A percentile compares a stretch with the other conserved stretches of the same genome.
phyloP scores from a whole-genome alignment of 805 yeast genomes.

The Kazachstania bromeliacearum region DNA sequence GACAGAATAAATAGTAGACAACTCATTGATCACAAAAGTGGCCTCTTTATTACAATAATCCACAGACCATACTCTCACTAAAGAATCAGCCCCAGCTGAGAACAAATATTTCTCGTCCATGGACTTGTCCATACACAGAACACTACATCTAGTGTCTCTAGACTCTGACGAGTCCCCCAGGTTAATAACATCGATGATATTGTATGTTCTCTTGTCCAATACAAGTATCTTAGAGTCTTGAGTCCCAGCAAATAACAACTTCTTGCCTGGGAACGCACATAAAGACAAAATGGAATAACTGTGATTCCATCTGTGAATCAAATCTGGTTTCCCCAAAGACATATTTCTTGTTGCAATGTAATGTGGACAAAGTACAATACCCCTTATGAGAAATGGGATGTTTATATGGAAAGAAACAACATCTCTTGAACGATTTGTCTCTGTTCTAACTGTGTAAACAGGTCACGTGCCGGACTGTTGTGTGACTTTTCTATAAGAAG shows the following conservation, averaged over 20 bases:
- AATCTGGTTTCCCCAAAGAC: constrained; percentile 11
- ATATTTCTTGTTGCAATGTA: no score
- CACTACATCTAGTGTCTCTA: constrained; percentile 31
- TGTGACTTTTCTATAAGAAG: no score
- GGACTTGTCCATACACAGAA: constrained; percentile 55
- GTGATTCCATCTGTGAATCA: constrained; percentile 71
- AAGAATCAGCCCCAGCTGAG: constrained; percentile 84
- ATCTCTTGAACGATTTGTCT: no score
- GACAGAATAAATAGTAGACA: constrained; percentile 72
- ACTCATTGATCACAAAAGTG: constrained; percentile 28
- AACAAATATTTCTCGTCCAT: constrained; percentile 50
- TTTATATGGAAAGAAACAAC: no score
- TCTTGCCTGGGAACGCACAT: constrained; percentile 47
- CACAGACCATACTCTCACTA: constrained; percentile 78
- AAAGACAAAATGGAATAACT: constrained; percentile 65
- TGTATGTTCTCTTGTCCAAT: constrained; percentile 57
- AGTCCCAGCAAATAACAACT: constrained; percentile 76
- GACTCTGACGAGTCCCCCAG: constrained; percentile 34
- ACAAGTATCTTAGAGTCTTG: constrained; percentile 74
- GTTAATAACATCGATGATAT: constrained; percentile 35
- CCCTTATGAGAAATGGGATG: no score
- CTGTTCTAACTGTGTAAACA: no score
- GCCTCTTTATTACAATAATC: constrained; percentile 16
- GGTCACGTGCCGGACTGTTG: no score
- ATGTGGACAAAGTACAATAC: no score